Evolutionary conservation across 768 basidiomycete genomes (phyloP), one percentile per base, ranked within the genome.

Genomic region (Strobilomyces dryophilus): DNA sequence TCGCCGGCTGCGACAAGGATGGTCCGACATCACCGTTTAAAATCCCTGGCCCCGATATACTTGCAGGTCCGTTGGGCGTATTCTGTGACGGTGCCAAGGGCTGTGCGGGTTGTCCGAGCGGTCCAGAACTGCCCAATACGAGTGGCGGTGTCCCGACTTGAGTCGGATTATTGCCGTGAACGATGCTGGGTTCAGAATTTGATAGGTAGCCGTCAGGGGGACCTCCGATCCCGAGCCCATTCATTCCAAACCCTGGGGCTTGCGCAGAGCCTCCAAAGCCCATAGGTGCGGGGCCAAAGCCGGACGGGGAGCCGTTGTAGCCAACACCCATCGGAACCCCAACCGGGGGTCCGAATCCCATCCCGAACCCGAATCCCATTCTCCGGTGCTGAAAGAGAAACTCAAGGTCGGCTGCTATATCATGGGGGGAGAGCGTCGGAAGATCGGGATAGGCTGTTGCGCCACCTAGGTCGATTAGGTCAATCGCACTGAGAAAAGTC

Each of bases 321-420:
- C 59, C 54, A 20, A 58, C 36, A 20, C 54, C 50, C 8, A 61
- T 53, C 18, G 65, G 52, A 52, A 60, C 56, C 20, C 63, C 60
- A 15, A 61, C 55, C 10, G 63, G 44, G 31, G 61, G 59, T 31
- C 59, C 63, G 34, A 61, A 68, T 34, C 61, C 61, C 48, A 66
- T 59, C 17, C 66, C 61, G 14, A 65, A 65, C 2, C 61, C 59
- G 35, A 37, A 66, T 29, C 59, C 65, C 51, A 67, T 58, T 27
- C 61, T 59, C 51, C 67, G 62, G 42, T 79, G 72, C 47, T 78
- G 78, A 53, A 75, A 73, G 21, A 85, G 71, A 56, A 74, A 79
- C 2, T 83, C 81, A 27, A 84, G 71, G 60, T 85, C 84, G 40
- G 66, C 66, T 26, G 73, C 66, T 31, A 83, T 73, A 35, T 85